Percentiles rank a stretch among this genome's conserved stretches.
These are phyloP conservation scores for Solanum chmielewskii DNA, from an alignment of 257 asterid species.

Conservation along the genomic window DNA sequence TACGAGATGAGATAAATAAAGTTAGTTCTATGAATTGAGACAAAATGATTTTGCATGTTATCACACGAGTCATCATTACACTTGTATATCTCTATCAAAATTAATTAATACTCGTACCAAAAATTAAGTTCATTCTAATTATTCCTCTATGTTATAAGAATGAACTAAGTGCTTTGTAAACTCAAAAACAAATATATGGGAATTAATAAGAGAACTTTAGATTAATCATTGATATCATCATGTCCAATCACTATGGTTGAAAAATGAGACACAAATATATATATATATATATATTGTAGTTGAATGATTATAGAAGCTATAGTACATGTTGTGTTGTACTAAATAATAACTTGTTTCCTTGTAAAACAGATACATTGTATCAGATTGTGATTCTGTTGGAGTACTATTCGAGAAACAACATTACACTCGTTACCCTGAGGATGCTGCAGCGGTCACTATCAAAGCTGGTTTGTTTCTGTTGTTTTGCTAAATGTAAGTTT, in stretches of 20 bases:
- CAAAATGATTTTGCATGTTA: too few species aligned
- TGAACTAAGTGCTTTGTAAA: neutral
- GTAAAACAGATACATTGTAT: conserved; percentile 56
- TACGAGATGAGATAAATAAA: neutral
- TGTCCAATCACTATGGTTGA: neutral
- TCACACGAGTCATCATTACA: neutral
- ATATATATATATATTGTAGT: neutral
- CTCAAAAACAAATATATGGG: too few species aligned
- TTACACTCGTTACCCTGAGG: conserved; percentile 64
- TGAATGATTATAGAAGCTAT: neutral
- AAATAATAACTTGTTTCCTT: neutral
- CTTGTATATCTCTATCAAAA: neutral
- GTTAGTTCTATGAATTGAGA: too few species aligned
- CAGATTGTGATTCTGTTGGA: conserved; percentile 83
- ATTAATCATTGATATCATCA: neutral
- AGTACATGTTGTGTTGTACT: neutral
- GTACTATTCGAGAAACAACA: conserved; percentile 50
- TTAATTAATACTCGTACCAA: neutral
- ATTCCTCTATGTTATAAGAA: neutral
- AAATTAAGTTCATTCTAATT: neutral
- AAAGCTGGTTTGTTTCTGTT: conserved; percentile 51
- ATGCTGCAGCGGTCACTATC: conserved; percentile 58
- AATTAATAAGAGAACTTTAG: neutral
- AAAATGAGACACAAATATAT: neutral
- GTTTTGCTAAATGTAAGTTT: neutral